A percentile compares a stretch with the other conserved stretches of the same genome.
Conservation (phyloP, 1,284 basidiomycete genomes). For the Rhodofomes roseus region DNA sequence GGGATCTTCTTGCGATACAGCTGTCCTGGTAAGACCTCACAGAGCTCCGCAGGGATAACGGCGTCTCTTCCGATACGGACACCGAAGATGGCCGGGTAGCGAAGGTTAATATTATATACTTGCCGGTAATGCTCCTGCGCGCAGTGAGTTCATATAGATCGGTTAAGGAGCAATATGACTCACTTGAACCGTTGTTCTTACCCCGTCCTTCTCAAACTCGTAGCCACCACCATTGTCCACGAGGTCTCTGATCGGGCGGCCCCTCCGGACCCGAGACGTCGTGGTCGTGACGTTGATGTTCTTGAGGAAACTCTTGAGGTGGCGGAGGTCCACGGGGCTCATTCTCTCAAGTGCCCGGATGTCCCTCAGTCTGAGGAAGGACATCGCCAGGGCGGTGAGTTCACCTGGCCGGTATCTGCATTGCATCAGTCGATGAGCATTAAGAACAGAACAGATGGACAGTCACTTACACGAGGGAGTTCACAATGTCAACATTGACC, state of each 20-base stretch:
- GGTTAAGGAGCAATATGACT: neutral
- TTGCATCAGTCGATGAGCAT: neutral
- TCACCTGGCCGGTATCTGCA: conserved; percentile 31
- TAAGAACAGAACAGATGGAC: neutral
- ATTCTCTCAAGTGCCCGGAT: conserved; percentile 20
- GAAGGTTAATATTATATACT: conserved; percentile 28
- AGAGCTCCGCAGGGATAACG: conserved; percentile 48
- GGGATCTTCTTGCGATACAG: conserved; percentile 44
- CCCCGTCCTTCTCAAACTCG: conserved; percentile 31
- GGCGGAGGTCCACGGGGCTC: conserved; percentile 18
- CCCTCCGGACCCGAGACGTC: neutral
- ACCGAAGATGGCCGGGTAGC: conserved; percentile 36
- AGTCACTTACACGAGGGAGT: conserved; percentile 15
- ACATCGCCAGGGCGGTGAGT: conserved; percentile 27
- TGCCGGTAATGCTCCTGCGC: conserved; percentile 34
- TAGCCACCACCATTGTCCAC: conserved; percentile 20
- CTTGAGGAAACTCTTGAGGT: conserved; percentile 32
- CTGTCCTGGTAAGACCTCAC: conserved; percentile 42
- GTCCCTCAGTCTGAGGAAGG: conserved; percentile 18
- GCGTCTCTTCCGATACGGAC: conserved; percentile 29
- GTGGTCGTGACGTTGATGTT: conserved; percentile 19
- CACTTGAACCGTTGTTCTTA: conserved; percentile 32
- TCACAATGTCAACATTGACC: conserved; percentile 23
- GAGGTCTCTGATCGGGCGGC: conserved; percentile 23
- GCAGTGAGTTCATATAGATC: neutral